A percentile compares a stretch with the other conserved stretches of the same genome.
Evolutionary conservation across 257 asterid genomes (phyloP).

Genomic region (Solanum peruvianum): DNA sequence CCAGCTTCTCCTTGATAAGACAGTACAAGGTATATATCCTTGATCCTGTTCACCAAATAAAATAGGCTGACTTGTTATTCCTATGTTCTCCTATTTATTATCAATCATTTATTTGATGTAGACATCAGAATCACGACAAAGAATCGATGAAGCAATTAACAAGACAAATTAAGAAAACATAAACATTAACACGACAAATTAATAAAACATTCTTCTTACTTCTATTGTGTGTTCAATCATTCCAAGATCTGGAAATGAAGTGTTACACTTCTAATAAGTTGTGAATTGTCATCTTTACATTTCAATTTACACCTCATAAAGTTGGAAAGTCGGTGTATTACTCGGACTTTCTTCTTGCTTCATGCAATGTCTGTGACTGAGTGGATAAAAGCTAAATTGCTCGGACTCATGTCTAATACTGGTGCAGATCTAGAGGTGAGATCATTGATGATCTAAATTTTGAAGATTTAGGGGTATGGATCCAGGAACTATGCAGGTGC

Average conservation of each 20-base stretch:
- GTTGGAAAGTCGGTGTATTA: neutral
- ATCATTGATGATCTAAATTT: neutral
- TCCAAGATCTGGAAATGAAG: neutral
- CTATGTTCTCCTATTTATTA: neutral
- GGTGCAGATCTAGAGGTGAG: neutral
- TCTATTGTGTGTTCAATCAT: neutral
- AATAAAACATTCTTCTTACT: neutral
- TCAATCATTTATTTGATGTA: neutral
- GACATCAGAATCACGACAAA: neutral
- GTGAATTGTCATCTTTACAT: neutral
- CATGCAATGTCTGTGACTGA: neutral
- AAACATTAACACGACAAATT: neutral
- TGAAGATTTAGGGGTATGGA: neutral
- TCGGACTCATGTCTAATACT: neutral
- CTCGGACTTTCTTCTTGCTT: neutral
- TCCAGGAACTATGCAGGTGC: neutral
- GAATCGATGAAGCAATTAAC: neutral
- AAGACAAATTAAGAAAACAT: neutral
- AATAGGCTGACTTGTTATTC: neutral
- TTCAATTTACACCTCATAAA: neutral
- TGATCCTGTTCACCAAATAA: neutral
- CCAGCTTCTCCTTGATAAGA: constrained; percentile 70
- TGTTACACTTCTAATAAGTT: neutral
- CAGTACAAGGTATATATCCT: constrained; percentile 63
- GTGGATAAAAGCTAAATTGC: neutral